phyloP scores from a whole-genome alignment of 768 basidiomycete species.

The Lactifluus pinguis region DNA sequence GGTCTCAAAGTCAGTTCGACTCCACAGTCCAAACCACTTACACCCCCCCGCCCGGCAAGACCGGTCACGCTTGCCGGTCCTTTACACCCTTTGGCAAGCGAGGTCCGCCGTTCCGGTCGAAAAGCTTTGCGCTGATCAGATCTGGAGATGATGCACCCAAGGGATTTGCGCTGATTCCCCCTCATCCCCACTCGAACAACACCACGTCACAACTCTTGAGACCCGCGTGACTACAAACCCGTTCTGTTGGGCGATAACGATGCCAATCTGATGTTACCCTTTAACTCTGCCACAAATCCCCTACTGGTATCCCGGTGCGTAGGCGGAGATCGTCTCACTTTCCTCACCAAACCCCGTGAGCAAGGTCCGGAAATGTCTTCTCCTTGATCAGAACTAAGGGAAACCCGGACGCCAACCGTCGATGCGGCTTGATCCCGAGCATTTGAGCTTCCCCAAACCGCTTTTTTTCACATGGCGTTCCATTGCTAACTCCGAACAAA shows the following conservation, averaged over 20 bases:
- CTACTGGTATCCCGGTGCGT: background rate
- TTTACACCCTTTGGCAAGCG: background rate
- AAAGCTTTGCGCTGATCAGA: slow-evolving; percentile 17
- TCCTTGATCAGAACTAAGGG: background rate
- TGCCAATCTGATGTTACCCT: background rate
- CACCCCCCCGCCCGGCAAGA: background rate
- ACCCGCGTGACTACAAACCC: background rate
- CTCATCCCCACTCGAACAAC: background rate
- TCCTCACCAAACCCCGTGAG: background rate
- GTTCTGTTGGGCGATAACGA: background rate
- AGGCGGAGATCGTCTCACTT: background rate
- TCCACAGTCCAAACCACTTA: background rate
- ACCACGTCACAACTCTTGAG: background rate
- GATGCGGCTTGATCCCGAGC: background rate
- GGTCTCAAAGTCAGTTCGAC: slow-evolving; percentile 8
- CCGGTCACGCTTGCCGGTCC: background rate
- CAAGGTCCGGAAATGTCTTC: background rate
- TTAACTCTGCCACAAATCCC: background rate
- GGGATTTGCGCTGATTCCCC: slow-evolving; percentile 13
- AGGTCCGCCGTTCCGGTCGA: slow-evolving; percentile 4
- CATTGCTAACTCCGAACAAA: background rate
- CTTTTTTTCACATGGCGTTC: slow-evolving; percentile 10
- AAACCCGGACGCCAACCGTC: slow-evolving; percentile 1
- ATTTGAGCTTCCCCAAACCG: background rate
- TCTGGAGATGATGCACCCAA: slow-evolving; percentile 17